Base-by-base conservation (phyloP, 441 rosid species). In the Croton laevigatus region DNA sequence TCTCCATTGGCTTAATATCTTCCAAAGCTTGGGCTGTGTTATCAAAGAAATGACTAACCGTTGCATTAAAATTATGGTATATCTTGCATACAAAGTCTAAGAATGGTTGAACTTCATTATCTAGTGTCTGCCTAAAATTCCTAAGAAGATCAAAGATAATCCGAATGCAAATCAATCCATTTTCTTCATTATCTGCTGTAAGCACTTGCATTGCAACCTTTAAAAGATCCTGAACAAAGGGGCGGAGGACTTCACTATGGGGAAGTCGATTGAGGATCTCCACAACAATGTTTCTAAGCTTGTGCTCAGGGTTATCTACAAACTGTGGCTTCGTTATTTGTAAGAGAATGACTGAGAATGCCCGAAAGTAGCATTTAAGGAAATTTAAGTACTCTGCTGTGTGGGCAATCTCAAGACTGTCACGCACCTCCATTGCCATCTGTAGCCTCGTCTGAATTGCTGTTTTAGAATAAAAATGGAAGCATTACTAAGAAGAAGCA, bases 131-230 rank as follows among this genome's bases (percentile, higher is more conserved):
- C 81, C 98, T 87, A 80, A 93, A 96, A 80, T 91, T 93, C 86
- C 94, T 87, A 62, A 91, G 92, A 71, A 96, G 89, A 71, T 93
- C 97, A 72, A 96, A 96, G 68, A 93, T 91, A 48, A 96, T 93
- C n/a, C 97, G 91, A 68, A 93, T 93, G 76, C 99, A 96, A 58
- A 90, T 91, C 67, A 93, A 74, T 59, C 99, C 98, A 79, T 96
- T 96, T 51, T 96, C 99, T 76, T 96, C 99, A 73, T 96, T 96
- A 73, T 91, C 98, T 2, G 92, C 74, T 2, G 98, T 89, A 46
- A 93, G 94, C 72, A 93, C 98, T 86, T 93, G 93, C 98, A 93
- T 90, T 11, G 98, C 92, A 57, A 96, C 95, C 84, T 89, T 93
- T 77, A 96, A 84, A n/a, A 96, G 94, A 79, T 96, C 96, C 84